phyloP scores from a whole-genome alignment of 2,329 filamentous ascomycete genomes.

The Cladosporium halotolerans region DNA sequence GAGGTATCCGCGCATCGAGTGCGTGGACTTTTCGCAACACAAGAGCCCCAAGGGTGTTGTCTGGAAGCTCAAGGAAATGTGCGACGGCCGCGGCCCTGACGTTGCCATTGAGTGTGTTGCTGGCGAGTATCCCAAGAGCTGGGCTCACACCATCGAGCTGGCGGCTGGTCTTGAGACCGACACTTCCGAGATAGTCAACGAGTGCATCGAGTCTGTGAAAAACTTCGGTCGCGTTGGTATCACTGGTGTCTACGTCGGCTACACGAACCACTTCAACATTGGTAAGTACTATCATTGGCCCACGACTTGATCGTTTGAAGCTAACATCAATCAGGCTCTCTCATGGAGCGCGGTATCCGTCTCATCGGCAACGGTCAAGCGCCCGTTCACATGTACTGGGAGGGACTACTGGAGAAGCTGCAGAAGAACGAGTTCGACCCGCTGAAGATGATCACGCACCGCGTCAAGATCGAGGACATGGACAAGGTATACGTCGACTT shows the following conservation, averaged over 20 bases:
- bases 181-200: constrained; percentile 72
- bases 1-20: constrained; percentile 59
- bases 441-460: constrained; percentile 73
- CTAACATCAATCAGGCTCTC: constrained; percentile 44
- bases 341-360: constrained; percentile 83
- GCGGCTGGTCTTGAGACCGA: constrained; percentile 70
- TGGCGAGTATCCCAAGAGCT: constrained; percentile 57
- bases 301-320: not conserved
- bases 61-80: constrained; percentile 65
- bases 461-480: constrained; percentile 50
- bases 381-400: constrained; percentile 80
- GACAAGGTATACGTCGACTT: constrained; percentile 53
- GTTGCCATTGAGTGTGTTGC: constrained; percentile 63
- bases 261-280: constrained; percentile 75
- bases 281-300: constrained; percentile 35
- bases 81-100: constrained; percentile 63
- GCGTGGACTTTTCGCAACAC: constrained; percentile 63
- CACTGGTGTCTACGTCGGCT: constrained; percentile 64
- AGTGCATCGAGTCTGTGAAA: constrained; percentile 68
- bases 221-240: constrained; percentile 70
- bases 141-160: constrained; percentile 55
- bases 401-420: constrained; percentile 64
- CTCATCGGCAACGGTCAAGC: constrained; percentile 64
- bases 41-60: constrained; percentile 58
- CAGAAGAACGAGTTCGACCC: constrained; percentile 65